These are phyloP conservation scores for Phylloporus sp. DNA, from an alignment of 768 basidiomycete genomes.

Conservation along the genomic window DNA sequence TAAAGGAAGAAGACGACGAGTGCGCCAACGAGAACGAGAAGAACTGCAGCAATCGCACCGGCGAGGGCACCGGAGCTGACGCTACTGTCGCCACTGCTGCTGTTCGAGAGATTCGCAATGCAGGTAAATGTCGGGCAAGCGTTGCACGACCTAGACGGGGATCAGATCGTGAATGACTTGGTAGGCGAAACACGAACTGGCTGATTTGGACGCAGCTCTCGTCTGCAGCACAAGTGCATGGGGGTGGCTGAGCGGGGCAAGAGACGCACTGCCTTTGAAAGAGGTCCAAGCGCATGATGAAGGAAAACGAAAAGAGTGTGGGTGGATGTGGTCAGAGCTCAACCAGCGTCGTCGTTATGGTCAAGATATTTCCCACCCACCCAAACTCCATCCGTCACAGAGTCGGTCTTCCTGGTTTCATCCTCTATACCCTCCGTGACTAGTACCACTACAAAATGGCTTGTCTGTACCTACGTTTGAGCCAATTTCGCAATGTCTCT, in stretches of 20 bases:
- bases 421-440: not conserved
- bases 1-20: conserved; percentile 57
- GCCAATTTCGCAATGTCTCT: not conserved
- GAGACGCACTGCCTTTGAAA: conserved; percentile 44
- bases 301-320: conserved; percentile 34
- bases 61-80: conserved; percentile 68
- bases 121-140: conserved; percentile 53
- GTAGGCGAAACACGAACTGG: conserved; percentile 39
- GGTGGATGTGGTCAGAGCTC: conserved; percentile 18
- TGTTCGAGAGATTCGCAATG: conserved; percentile 29
- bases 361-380: conserved; percentile 2
- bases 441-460: not conserved
- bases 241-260: conserved; percentile 43
- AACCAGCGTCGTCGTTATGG: conserved; percentile 13
- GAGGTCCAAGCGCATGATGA: conserved; percentile 34
- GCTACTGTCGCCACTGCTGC: conserved; percentile 34
- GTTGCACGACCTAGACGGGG: conserved; percentile 47
- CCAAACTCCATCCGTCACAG: too few relatives aligned
- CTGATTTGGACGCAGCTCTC: conserved; percentile 58
- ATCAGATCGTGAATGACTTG: conserved; percentile 6
- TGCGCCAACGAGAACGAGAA: conserved; percentile 54
- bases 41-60: conserved; percentile 62
- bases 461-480: not conserved
- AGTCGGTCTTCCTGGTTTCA: too few relatives aligned
- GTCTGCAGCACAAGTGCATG: conserved; percentile 51